Base-by-base conservation (phyloP, 2,329 filamentous ascomycete genomes). In the Ophiostoma himal-ulmi region DNA sequence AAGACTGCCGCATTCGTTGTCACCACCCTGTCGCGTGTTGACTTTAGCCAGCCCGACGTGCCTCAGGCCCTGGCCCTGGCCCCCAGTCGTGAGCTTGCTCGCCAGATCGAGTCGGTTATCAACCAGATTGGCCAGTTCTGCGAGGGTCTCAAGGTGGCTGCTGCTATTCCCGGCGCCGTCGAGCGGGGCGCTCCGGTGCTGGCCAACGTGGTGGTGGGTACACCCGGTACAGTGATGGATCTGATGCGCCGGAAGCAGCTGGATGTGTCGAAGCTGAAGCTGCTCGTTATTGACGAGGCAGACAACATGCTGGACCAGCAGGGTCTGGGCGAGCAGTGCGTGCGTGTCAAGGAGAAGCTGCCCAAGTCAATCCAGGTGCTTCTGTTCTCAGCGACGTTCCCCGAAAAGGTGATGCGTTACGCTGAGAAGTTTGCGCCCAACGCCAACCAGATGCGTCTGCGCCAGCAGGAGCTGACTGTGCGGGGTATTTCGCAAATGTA, bases 281-380 rank as follows among this genome's bases (percentile, higher is more conserved):
- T 96, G 10, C 85, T 99, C 72, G 94, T 97, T 70, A 85, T 99
- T 69, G 95, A 99, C 77, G 95, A 99, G 82, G 95, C 95, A 71
- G 95, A 99, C 82, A 98, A 97, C 82, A 99, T 99, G 95, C 83
- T 99, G 72, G 95, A 98, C 77, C 91, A 94, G 80, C 93, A 97
- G 81, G 94, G 95, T 68, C 84, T 99, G 70, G 95, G 95, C 69
- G 95, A 98, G 71, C 95, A 99, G 81, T 98, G 94, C 80, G 87
- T 93, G 75, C 89, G 94, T 75, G 92, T 97, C 75, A 97, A 96
- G 83, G 81, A 81, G 92, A 84, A 92, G 77, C 84, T 97, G 1
- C 92, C 91, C 0, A 86, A 84, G 73, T 82, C 82, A 13, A 86
- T 92, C n/a, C 95, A 99, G 80, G 89, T 94, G 54, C 90, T 98